Evolutionary conservation across 116 monocot species (phyloP).

Genomic region (Dioscorea cayenensis): DNA sequence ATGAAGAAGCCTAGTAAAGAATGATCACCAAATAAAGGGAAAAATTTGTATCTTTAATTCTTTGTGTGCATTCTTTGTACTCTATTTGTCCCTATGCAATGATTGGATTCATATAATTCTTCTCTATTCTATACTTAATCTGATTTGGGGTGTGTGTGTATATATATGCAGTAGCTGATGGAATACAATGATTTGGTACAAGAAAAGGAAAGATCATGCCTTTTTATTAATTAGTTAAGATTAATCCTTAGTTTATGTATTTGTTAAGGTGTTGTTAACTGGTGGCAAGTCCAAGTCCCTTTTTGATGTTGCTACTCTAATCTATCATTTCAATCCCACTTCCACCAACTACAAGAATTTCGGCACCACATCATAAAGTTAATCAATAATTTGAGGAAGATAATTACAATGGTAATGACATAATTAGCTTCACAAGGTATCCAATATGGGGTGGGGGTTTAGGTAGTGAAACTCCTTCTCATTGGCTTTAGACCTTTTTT

Average conservation of each 20-base stretch:
- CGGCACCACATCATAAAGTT: background rate
- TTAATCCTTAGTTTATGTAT: background rate
- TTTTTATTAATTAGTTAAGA: too few species aligned
- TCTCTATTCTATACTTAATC: too few species aligned
- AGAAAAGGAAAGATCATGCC: too few species aligned
- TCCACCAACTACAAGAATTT: background rate
- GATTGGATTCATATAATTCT: too few species aligned
- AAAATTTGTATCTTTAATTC: too few species aligned
- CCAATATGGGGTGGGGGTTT: background rate
- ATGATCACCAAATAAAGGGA: too few species aligned
- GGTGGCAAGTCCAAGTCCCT: background rate
- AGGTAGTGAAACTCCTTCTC: background rate
- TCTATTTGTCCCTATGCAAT: too few species aligned
- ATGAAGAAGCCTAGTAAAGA: too few species aligned
- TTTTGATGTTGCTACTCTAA: background rate
- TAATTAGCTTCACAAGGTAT: background rate
- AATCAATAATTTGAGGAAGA: background rate
- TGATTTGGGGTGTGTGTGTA: too few species aligned
- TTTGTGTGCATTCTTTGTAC: too few species aligned
- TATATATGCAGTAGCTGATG: too few species aligned
- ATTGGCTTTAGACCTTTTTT: background rate
- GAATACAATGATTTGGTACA: too few species aligned
- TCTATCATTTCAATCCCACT: constrained; percentile 5
- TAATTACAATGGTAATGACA: background rate
- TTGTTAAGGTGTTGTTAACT: background rate